Conservation (phyloP, 1,284 basidiomycete genomes). For the Ganoderma leucocontextum region DNA sequence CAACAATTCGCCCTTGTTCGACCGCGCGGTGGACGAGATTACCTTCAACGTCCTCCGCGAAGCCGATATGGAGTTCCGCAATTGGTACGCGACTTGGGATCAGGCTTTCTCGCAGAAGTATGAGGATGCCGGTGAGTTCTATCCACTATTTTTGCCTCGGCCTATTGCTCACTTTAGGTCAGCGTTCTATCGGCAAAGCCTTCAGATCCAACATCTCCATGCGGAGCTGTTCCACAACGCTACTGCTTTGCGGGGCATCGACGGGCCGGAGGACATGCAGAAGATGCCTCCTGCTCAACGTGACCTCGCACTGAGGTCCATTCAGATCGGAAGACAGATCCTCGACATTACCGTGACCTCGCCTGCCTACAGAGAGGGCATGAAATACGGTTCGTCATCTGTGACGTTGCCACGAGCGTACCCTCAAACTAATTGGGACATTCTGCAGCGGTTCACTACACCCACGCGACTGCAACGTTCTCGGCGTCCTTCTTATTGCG, state of each 20-base stretch:
- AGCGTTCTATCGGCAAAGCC: constrained; percentile 86
- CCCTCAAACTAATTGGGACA: constrained; percentile 19
- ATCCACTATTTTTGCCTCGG: constrained; percentile 9
- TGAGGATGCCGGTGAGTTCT: constrained; percentile 72
- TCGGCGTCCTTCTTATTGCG: constrained; percentile 89
- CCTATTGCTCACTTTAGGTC: constrained; percentile 23
- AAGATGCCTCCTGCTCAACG: constrained; percentile 76
- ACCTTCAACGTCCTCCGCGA: constrained; percentile 70
- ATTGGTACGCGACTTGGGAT: constrained; percentile 83
- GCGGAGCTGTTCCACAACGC: constrained; percentile 86
- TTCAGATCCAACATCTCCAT: constrained; percentile 82
- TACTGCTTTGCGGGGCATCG: constrained; percentile 76
- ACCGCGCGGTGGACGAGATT: constrained; percentile 71
- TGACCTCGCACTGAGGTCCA: constrained; percentile 75
- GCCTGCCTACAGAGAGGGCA: constrained; percentile 84
- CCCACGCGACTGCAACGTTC: constrained; percentile 93
- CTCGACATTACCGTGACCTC: constrained; percentile 81
- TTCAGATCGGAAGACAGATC: constrained; percentile 72
- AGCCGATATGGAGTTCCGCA: constrained; percentile 72
- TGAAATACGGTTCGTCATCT: constrained; percentile 78
- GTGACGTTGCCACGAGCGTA: background rate
- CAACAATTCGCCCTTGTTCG: constrained; percentile 68
- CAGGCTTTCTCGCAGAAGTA: constrained; percentile 82
- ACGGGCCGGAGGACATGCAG: constrained; percentile 79
- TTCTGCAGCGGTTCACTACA: constrained; percentile 81